These are phyloP conservation scores for Reutealis trisperma DNA, from an alignment of 345 rosid species.

Conservation along the genomic window DNA sequence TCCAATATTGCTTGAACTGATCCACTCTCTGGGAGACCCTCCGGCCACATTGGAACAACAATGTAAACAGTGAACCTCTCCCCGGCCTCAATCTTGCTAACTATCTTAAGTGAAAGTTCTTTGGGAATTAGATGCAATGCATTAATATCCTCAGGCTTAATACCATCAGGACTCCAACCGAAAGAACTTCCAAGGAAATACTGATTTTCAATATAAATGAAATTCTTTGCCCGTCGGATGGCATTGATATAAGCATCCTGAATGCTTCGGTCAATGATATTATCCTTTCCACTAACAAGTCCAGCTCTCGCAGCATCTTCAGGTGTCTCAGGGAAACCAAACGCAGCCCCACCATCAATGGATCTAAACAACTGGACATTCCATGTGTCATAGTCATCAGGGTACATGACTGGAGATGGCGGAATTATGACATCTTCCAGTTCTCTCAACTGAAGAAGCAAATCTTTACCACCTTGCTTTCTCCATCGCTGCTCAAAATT, in stretches of 20 bases:
- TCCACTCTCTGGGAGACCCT: slow-evolving; percentile 91
- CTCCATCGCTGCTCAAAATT: slow-evolving; percentile 98
- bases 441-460: slow-evolving; percentile 80
- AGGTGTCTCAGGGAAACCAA: slow-evolving; percentile 94
- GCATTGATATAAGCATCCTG: slow-evolving; percentile 96
- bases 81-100: slow-evolving; percentile 86
- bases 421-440: slow-evolving; percentile 71
- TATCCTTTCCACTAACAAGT: slow-evolving; percentile 95
- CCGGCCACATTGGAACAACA: slow-evolving; percentile 99
- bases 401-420: slow-evolving; percentile 79
- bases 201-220: slow-evolving; percentile 92
- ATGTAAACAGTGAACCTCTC: slow-evolving; percentile 84
- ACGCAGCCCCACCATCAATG: slow-evolving; percentile 97
- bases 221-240: slow-evolving; percentile 91
- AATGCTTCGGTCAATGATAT: slow-evolving; percentile 91
- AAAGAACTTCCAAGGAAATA: slow-evolving; percentile 95
- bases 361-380: slow-evolving; percentile 93
- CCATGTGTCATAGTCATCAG: slow-evolving; percentile 88
- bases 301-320: slow-evolving; percentile 96
- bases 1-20: slow-evolving; percentile 95
- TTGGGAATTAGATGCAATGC: slow-evolving; percentile 89
- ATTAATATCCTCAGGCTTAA: slow-evolving; percentile 86
- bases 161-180: slow-evolving; percentile 76
- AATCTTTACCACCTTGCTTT: slow-evolving; percentile 87
- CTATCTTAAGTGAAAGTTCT: slow-evolving; percentile 92